Percentiles rank a stretch among this genome's conserved stretches.
Evolutionary conservation across 169 alveolate genomes (phyloP).

Genomic region (Neospora caninum): DNA sequence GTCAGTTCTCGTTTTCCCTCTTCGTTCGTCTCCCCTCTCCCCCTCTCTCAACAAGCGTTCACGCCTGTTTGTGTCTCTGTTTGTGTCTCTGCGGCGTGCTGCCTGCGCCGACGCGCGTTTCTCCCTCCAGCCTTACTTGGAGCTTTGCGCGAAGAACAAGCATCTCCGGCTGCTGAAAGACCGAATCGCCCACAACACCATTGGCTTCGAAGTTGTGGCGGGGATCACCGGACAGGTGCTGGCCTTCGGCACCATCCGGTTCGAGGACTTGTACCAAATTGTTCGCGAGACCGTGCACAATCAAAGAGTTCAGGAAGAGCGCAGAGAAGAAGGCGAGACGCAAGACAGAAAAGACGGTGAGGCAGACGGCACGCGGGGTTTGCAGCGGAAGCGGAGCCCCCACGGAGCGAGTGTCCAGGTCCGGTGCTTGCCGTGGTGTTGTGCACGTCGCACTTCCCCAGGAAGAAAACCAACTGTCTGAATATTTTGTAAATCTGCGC

Average conservation of each 20-base stretch:
- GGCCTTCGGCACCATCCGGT: constrained; percentile 67
- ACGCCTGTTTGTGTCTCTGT: too few species aligned
- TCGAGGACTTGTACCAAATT: constrained; percentile 64
- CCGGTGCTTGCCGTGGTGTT: too few species aligned
- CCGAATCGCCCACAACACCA: constrained; percentile 56
- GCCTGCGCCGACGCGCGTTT: too few species aligned
- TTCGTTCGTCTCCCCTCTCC: background rate
- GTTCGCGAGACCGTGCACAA: constrained; percentile 45
- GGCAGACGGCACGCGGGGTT: too few species aligned
- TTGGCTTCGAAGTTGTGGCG: constrained; percentile 67
- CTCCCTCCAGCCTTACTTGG: constrained; percentile 49
- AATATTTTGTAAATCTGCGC: too few species aligned
- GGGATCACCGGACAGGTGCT: constrained; percentile 67
- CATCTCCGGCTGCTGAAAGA: constrained; percentile 42
- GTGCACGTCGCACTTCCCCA: too few species aligned
- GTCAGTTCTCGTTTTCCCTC: too few species aligned
- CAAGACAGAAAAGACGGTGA: background rate
- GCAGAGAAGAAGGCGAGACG: background rate
- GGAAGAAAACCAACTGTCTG: too few species aligned
- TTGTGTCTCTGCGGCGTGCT: too few species aligned
- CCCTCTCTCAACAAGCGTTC: too few species aligned
- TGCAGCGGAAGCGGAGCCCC: too few species aligned
- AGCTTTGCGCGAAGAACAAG: constrained; percentile 16
- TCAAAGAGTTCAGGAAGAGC: background rate
- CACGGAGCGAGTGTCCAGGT: too few species aligned